phyloP scores from a whole-genome alignment of 140 eudicot species.

The Cichorium intybus region DNA sequence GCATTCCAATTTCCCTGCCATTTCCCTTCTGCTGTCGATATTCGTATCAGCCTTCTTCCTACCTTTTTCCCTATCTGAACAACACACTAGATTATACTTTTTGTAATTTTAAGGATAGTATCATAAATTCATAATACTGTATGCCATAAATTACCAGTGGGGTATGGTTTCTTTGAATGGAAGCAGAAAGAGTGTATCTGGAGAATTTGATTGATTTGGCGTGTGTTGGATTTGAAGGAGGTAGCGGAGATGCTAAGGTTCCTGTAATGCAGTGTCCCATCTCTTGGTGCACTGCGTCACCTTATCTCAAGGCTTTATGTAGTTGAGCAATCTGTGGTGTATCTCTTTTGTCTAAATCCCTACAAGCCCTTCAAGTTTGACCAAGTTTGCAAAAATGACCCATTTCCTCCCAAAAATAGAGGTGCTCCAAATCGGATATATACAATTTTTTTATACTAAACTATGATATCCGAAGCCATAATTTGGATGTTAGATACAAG shows the following conservation, averaged over 20 bases:
- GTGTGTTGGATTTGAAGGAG: no score
- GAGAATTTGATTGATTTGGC: conserved; percentile 21
- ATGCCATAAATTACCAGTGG: conserved; percentile 36
- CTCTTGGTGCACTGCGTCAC: conserved; percentile 23
- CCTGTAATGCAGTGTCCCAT: conserved; percentile 40
- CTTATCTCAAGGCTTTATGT: conserved; percentile 32
- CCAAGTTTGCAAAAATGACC: conserved; percentile 10
- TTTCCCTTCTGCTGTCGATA: conserved; percentile 61
- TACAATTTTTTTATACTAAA: no score
- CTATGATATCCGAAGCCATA: no score
- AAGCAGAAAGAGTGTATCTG: conserved; percentile 30
- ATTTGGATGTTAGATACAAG: no score
- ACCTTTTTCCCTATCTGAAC: conserved; percentile 42
- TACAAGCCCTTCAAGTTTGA: conserved; percentile 22
- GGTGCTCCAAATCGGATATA: no score
- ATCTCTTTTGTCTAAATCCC: conserved; percentile 18
- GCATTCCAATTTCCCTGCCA: conserved; percentile 67
- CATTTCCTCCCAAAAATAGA: no score
- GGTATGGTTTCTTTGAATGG: conserved; percentile 31
- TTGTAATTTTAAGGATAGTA: background rate
- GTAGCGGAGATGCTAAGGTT: conserved; percentile 27
- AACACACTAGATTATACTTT: background rate
- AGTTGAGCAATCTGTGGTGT: conserved; percentile 29
- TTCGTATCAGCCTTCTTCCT: conserved; percentile 42
- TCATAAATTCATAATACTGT: no score